These are phyloP conservation scores for Ricinus communis DNA, from an alignment of 345 rosid species.

Conservation along the genomic window DNA sequence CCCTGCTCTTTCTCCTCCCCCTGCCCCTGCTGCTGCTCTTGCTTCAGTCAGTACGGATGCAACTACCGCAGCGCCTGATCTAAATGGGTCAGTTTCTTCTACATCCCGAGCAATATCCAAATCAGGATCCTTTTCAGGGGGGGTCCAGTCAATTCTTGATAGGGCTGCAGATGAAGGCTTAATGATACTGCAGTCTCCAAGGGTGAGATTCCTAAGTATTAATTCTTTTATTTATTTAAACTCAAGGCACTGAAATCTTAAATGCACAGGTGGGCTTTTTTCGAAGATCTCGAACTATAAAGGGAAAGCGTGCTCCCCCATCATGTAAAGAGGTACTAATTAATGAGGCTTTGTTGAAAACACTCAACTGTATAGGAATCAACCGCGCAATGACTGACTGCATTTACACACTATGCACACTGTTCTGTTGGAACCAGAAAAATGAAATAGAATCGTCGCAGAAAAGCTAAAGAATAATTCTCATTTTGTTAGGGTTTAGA, in stretches of 20 bases:
- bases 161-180: slow-evolving; percentile 78
- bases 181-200: slow-evolving; percentile 70
- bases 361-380: neutral
- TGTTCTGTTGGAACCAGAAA: neutral
- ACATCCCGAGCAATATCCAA: slow-evolving; percentile 63
- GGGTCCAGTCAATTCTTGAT: slow-evolving; percentile 44
- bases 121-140: slow-evolving; percentile 38
- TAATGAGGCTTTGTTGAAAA: slow-evolving; percentile 8
- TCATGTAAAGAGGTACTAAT: slow-evolving; percentile 78
- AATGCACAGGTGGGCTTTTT: slow-evolving; percentile 75
- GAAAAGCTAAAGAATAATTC: neutral
- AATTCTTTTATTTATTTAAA: slow-evolving; percentile 16
- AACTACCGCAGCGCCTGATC: slow-evolving; percentile 20
- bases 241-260: slow-evolving; percentile 18
- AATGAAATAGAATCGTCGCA: neutral
- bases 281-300: slow-evolving; percentile 74
- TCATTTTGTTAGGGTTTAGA: neutral
- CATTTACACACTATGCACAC: neutral
- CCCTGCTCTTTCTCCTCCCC: slow-evolving; percentile 6
- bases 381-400: neutral
- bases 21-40: slow-evolving; percentile 22
- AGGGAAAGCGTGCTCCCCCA: slow-evolving; percentile 80
- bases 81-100: slow-evolving; percentile 54
- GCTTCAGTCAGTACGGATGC: slow-evolving; percentile 30
- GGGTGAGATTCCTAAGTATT: slow-evolving; percentile 44